Percentiles rank a stretch among this genome's conserved stretches.
phyloP scores from a whole-genome alignment of 129 eudicot species.

The Smallanthus sonchifolius region DNA sequence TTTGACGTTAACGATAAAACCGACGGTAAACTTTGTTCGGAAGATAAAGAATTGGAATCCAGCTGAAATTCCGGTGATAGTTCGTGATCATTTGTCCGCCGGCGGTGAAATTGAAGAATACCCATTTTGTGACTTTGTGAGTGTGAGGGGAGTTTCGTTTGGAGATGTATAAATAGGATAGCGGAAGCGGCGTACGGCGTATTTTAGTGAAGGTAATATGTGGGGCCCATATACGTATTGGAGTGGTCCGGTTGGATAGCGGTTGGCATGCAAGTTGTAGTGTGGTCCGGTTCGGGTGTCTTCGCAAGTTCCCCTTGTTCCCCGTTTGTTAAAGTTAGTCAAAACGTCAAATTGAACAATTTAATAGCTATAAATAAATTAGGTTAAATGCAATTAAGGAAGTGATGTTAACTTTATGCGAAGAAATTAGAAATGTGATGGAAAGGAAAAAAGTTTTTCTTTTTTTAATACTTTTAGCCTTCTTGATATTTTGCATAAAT shows the following conservation, averaged over 20 bases:
- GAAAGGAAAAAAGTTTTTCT: no score
- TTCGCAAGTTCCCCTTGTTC: constrained; percentile 4
- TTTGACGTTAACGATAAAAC: constrained; percentile 57
- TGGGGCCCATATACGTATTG: constrained; percentile 5
- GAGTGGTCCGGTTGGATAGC: constrained; percentile 1
- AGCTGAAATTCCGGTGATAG: constrained; percentile 17
- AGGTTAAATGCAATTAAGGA: neutral
- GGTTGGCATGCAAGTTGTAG: constrained; percentile 33
- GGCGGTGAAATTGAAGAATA: constrained; percentile 31
- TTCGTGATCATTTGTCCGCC: constrained; percentile 27
- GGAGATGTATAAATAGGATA: constrained; percentile 6
- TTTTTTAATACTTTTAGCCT: neutral
- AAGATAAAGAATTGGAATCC: constrained; percentile 31
- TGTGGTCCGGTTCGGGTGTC: constrained; percentile 7
- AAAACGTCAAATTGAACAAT: no score
- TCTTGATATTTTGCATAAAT: neutral
- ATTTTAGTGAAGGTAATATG: constrained; percentile 7
- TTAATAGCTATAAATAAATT: neutral
- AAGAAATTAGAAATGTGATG: neutral
- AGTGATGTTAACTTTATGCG: neutral
- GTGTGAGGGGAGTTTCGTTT: constrained; percentile 10
- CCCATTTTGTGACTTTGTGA: constrained; percentile 36
- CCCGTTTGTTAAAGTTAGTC: neutral
- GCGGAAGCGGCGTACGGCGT: constrained; percentile 19
- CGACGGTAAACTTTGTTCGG: constrained; percentile 62